A percentile compares a stretch with the other conserved stretches of the same genome.
Conservation (phyloP, 192 early-diverging fungal genomes). For the Geranomyces variabilis region DNA sequence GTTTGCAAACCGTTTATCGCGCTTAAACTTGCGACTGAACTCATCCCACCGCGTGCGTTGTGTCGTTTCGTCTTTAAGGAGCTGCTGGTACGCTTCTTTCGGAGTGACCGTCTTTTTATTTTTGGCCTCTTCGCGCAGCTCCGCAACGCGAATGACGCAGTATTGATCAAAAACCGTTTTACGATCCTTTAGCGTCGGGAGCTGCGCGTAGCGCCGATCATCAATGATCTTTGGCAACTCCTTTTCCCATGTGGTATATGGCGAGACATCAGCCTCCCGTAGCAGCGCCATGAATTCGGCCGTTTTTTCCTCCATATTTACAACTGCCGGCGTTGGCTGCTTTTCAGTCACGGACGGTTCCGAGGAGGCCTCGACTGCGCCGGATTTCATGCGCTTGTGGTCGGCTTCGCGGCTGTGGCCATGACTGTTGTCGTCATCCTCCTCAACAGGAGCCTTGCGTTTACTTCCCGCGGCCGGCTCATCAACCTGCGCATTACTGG, state of each 20-base stretch:
- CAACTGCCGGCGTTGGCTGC: background rate
- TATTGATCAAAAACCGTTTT: slow-evolving; percentile 73
- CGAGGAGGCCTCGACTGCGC: background rate
- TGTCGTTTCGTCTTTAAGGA: slow-evolving; percentile 62
- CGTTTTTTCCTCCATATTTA: slow-evolving; percentile 6
- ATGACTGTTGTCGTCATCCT: background rate
- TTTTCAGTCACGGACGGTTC: background rate
- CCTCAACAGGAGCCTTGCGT: slow-evolving; percentile 21
- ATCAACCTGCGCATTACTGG: slow-evolving; percentile 4
- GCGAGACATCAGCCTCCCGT: slow-evolving; percentile 70
- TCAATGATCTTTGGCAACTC: slow-evolving; percentile 67
- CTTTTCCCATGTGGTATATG: slow-evolving; percentile 75
- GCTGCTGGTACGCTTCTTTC: slow-evolving; percentile 58
- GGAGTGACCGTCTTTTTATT: slow-evolving; percentile 33
- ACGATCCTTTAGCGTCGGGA: slow-evolving; percentile 56
- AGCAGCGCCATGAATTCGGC: slow-evolving; percentile 51
- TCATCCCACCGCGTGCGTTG: slow-evolving; percentile 69
- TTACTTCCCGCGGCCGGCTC: slow-evolving; percentile 5
- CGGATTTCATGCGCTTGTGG: slow-evolving; percentile 19
- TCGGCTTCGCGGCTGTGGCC: background rate
- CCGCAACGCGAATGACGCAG: slow-evolving; percentile 63
- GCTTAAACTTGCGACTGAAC: slow-evolving; percentile 70
- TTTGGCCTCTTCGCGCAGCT: slow-evolving; percentile 52
- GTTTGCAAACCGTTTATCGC: slow-evolving; percentile 64
- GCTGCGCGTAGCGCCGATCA: slow-evolving; percentile 62